Conservation (phyloP, 352 stramenopile species). For the Phytophthora constricta region DNA sequence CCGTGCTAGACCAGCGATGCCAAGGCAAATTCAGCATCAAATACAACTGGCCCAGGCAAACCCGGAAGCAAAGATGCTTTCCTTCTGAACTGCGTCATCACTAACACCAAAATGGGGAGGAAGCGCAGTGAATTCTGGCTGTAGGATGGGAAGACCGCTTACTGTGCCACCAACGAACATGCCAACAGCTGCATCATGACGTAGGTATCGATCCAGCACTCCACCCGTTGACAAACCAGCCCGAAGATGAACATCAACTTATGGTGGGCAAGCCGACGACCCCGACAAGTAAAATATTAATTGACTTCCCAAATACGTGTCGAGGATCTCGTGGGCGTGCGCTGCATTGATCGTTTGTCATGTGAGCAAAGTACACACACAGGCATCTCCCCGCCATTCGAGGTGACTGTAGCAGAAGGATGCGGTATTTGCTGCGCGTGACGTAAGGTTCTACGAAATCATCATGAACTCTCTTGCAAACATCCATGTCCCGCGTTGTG, state of each 20-base stretch:
- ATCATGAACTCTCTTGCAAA: conserved; percentile 35
- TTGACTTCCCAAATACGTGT: conserved; percentile 44
- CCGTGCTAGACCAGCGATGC: conserved; percentile 12
- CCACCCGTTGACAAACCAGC: background rate
- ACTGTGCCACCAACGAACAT: conserved; percentile 21
- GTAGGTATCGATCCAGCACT: conserved; percentile 2
- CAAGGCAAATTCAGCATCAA: conserved; percentile 14
- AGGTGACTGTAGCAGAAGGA: conserved; percentile 30
- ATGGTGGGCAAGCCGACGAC: conserved; percentile 13
- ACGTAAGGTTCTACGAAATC: conserved; percentile 31
- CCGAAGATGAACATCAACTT: background rate
- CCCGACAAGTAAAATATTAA: conserved; percentile 16
- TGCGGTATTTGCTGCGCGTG: conserved; percentile 17
- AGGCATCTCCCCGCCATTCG: conserved; percentile 39
- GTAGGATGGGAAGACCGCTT: conserved; percentile 2
- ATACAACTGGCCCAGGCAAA: background rate
- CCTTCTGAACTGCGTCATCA: background rate
- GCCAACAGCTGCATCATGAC: conserved; percentile 10
- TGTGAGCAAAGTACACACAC: conserved; percentile 43
- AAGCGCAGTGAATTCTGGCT: conserved; percentile 8
- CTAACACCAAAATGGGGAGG: conserved; percentile 9
- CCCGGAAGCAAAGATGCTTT: conserved; percentile 2
- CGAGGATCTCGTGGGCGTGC: conserved; percentile 28
- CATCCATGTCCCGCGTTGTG: conserved; percentile 9
- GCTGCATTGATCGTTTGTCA: conserved; percentile 41